Percentiles rank a stretch among this genome's conserved stretches.
Evolutionary conservation across 2,329 filamentous ascomycete genomes (phyloP).

Genomic region (Daldinia sp.): DNA sequence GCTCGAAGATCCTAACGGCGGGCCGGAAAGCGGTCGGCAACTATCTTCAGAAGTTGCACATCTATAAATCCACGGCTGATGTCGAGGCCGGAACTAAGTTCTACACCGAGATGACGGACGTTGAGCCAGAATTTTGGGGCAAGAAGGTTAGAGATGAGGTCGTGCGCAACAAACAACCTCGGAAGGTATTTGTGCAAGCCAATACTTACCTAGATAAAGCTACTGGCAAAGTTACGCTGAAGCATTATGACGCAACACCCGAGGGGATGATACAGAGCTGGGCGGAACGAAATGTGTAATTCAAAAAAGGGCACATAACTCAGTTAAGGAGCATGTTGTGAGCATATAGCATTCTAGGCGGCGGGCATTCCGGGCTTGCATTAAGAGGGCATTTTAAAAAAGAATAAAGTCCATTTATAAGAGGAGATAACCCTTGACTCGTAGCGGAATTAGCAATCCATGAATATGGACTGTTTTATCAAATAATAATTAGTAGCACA

Average conservation of each 20-base stretch:
- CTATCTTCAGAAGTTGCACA: constrained; percentile 90
- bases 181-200: constrained; percentile 93
- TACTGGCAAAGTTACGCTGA: constrained; percentile 78
- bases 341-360: constrained; percentile 18
- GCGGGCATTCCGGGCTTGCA: not conserved
- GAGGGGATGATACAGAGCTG: constrained; percentile 88
- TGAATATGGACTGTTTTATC: not conserved
- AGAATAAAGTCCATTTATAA: constrained; percentile 1
- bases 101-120: constrained; percentile 85
- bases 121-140: constrained; percentile 86
- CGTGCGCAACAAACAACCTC: constrained; percentile 80
- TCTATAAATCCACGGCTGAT: constrained; percentile 93
- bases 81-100: constrained; percentile 80
- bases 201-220: constrained; percentile 81
- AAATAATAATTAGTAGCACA: constrained; percentile 3
- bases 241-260: constrained; percentile 85
- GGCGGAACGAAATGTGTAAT: constrained; percentile 69
- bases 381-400: constrained; percentile 8
- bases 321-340: constrained; percentile 23
- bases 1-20: constrained; percentile 84
- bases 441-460: not conserved
- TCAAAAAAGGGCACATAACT: not conserved
- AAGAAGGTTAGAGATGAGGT: constrained; percentile 82
- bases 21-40: constrained; percentile 85
- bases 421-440: not conserved